Evolutionary conservation across 768 basidiomycete genomes (phyloP).

Genomic region (Phylloporus rhodoxanthus): DNA sequence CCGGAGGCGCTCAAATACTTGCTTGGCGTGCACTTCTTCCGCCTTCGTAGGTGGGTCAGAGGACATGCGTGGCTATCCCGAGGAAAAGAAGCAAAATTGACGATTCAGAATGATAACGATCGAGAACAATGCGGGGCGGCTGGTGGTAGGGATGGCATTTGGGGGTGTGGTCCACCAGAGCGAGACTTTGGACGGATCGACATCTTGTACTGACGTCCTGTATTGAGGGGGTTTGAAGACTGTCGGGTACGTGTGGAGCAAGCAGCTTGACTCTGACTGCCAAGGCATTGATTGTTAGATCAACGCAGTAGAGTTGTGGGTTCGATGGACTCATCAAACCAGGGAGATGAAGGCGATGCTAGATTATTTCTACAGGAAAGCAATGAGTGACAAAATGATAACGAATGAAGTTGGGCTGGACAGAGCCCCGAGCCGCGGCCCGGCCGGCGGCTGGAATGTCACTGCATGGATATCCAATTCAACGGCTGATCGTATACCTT

Average conservation of each 20-base stretch:
- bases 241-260: slow-evolving; percentile 9
- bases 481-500: too few relatives aligned
- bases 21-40: slow-evolving; percentile 11
- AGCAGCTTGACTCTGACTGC: slow-evolving; percentile 12
- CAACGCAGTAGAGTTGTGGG: slow-evolving; percentile 7
- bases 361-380: background rate
- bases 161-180: slow-evolving; percentile 20
- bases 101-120: slow-evolving; percentile 1
- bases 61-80: slow-evolving; percentile 1
- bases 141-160: background rate
- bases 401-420: too few relatives aligned
- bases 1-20: slow-evolving; percentile 9
- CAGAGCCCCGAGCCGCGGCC: too few relatives aligned
- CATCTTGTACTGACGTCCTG: slow-evolving; percentile 6
- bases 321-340: background rate
- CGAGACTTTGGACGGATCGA: slow-evolving; percentile 11
- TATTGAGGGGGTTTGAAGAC: slow-evolving; percentile 13
- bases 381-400: background rate
- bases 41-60: background rate
- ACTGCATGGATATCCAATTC: too few relatives aligned
- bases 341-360: background rate
- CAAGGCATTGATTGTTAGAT: slow-evolving; percentile 5
- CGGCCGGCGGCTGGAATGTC: too few relatives aligned
- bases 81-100: slow-evolving; percentile 18
- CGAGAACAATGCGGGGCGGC: slow-evolving; percentile 14